Conservation (phyloP, 495 filamentous ascomycete genomes). For the Clavariopsis aquatica region DNA sequence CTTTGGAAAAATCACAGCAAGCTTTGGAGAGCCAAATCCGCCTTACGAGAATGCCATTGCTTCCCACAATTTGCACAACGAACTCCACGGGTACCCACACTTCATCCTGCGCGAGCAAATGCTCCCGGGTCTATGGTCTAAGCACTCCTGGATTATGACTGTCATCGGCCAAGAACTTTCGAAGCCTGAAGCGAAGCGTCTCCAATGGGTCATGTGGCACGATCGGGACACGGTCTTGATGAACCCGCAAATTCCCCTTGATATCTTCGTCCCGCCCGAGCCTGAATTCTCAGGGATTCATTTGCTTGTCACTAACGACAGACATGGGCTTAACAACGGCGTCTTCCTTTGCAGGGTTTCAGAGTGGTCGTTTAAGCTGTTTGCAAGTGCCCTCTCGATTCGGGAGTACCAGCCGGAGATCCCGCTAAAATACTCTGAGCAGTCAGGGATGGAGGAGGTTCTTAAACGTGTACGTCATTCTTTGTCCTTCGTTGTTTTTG, state of each 20-base stretch:
- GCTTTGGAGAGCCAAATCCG: slow-evolving; percentile 38
- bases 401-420: slow-evolving; percentile 49
- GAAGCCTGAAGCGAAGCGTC: slow-evolving; percentile 51
- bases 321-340: slow-evolving; percentile 59
- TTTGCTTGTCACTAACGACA: slow-evolving; percentile 53
- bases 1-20: slow-evolving; percentile 44
- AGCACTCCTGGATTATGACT: slow-evolving; percentile 53
- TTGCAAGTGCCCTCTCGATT: slow-evolving; percentile 51
- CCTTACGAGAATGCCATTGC: slow-evolving; percentile 43
- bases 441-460: slow-evolving; percentile 43
- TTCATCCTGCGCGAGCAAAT: slow-evolving; percentile 41
- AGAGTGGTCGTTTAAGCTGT: slow-evolving; percentile 53
- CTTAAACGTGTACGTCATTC: slow-evolving; percentile 35
- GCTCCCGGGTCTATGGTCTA: slow-evolving; percentile 49
- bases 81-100: slow-evolving; percentile 41
- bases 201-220: slow-evolving; percentile 53
- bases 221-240: slow-evolving; percentile 53
- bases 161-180: slow-evolving; percentile 53
- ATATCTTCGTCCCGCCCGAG: slow-evolving; percentile 55
- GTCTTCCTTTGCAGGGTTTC: slow-evolving; percentile 55
- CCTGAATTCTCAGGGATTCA: slow-evolving; percentile 48
- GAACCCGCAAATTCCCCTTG: slow-evolving; percentile 55
- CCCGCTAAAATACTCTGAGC: slow-evolving; percentile 45
- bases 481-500: not conserved
- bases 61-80: slow-evolving; percentile 43